These are phyloP conservation scores for Ochromonas danica DNA, from an alignment of 108 stramenopile species.

Conservation along the genomic window DNA sequence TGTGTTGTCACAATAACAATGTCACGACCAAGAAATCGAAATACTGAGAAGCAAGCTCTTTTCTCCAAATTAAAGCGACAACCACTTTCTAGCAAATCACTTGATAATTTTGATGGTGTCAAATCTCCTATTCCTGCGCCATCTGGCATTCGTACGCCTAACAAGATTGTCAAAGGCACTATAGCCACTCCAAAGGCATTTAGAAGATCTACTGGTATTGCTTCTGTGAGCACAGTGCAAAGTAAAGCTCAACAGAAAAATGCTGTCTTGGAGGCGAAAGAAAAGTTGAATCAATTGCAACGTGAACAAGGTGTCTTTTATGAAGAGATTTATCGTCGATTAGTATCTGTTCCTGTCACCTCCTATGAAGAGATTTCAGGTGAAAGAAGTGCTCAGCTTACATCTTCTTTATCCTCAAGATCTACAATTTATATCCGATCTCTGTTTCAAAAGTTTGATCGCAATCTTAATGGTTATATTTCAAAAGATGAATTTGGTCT, in stretches of 20 bases:
- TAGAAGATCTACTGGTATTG: neutral
- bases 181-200: neutral
- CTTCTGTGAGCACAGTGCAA: neutral
- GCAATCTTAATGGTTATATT: slow-evolving; percentile 26
- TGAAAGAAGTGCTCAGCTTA: neutral
- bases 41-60: neutral
- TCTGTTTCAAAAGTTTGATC: slow-evolving; percentile 39
- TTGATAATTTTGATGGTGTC: neutral
- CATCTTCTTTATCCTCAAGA: neutral
- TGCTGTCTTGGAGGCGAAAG: neutral
- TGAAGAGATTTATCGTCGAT: slow-evolving; percentile 21
- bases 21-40: neutral
- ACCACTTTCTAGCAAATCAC: neutral
- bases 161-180: neutral
- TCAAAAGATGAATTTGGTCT: slow-evolving; percentile 35
- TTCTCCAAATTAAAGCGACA: neutral
- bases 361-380: neutral
- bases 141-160: neutral
- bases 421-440: neutral
- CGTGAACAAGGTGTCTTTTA: neutral
- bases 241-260: neutral
- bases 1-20: neutral
- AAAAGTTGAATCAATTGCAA: neutral
- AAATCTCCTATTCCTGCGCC: neutral
- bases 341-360: neutral